Conservation (phyloP, 2,329 filamentous ascomycete genomes). For the Cladosporium austrohemisphaericum region DNA sequence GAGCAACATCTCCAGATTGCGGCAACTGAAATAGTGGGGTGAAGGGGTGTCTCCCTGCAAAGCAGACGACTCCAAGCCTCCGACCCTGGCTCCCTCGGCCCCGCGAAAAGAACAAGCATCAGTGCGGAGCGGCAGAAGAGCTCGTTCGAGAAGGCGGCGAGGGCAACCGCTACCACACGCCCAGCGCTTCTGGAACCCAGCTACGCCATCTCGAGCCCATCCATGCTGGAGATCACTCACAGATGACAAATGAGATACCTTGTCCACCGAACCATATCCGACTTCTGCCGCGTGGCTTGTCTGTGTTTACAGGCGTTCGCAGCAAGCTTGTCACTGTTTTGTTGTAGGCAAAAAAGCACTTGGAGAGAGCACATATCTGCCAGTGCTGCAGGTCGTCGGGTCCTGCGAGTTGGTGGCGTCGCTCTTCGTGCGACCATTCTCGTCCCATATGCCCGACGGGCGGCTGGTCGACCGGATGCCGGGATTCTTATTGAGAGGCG, state of each 20-base stretch:
- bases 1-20: neutral
- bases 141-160: neutral
- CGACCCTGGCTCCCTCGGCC: neutral
- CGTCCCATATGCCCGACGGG: constrained; percentile 1
- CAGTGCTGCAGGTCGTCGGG: too few species aligned
- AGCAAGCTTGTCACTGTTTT: neutral
- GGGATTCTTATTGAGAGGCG: too few species aligned
- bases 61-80: neutral
- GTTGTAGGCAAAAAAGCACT: neutral
- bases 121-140: neutral
- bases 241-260: constrained; percentile 2
- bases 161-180: neutral
- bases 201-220: too few species aligned
- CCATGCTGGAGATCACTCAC: neutral
- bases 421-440: neutral
- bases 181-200: constrained; percentile 1
- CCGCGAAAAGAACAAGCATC: constrained; percentile 5
- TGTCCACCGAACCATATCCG: neutral
- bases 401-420: constrained; percentile 3
- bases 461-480: constrained; percentile 1
- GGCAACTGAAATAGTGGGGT: neutral
- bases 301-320: neutral
- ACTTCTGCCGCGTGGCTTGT: constrained; percentile 1
- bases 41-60: neutral
- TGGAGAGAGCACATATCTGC: too few species aligned